These are phyloP conservation scores for Trypanosoma platydactyli DNA, from an alignment of 208 protist species.

Conservation along the genomic window DNA sequence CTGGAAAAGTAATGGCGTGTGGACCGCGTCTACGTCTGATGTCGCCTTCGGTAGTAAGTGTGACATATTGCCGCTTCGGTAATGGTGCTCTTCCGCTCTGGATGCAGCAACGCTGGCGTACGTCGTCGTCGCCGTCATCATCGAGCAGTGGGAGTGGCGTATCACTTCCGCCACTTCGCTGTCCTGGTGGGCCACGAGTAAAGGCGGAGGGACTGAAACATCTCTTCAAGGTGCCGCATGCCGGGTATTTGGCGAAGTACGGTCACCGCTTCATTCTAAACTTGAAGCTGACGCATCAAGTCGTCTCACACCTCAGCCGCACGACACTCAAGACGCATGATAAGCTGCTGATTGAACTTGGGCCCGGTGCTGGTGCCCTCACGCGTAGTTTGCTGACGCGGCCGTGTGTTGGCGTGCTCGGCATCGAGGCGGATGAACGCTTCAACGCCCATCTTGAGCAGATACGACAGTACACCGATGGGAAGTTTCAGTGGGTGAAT, in stretches of 20 bases:
- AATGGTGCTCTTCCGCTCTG: neutral
- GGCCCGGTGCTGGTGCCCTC: slow-evolving; percentile 75
- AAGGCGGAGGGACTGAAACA: slow-evolving; percentile 82
- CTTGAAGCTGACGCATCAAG: slow-evolving; percentile 85
- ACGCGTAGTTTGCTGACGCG: slow-evolving; percentile 87
- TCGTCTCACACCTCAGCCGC: slow-evolving; percentile 61
- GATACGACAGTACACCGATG: slow-evolving; percentile 71
- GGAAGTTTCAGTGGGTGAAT: slow-evolving; percentile 89
- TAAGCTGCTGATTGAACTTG: slow-evolving; percentile 86
- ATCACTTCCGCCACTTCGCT: slow-evolving; percentile 67
- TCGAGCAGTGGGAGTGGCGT: neutral
- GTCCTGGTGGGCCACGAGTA: slow-evolving; percentile 81
- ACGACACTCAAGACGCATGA: slow-evolving; percentile 69
- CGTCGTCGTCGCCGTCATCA: slow-evolving; percentile 9
- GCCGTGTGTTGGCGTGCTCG: slow-evolving; percentile 77
- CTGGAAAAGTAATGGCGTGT: no score
- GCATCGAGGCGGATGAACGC: slow-evolving; percentile 73
- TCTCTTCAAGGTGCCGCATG: slow-evolving; percentile 85
- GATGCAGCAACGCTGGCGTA: neutral
- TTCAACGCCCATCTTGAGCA: slow-evolving; percentile 87
- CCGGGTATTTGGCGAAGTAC: slow-evolving; percentile 84
- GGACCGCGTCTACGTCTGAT: no score
- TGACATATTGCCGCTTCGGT: neutral
- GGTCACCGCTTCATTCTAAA: slow-evolving; percentile 88
- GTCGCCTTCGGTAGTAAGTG: no score